Conservation (phyloP, 2,329 filamentous ascomycete genomes). For the Aspergillus pseudotamarii region DNA sequence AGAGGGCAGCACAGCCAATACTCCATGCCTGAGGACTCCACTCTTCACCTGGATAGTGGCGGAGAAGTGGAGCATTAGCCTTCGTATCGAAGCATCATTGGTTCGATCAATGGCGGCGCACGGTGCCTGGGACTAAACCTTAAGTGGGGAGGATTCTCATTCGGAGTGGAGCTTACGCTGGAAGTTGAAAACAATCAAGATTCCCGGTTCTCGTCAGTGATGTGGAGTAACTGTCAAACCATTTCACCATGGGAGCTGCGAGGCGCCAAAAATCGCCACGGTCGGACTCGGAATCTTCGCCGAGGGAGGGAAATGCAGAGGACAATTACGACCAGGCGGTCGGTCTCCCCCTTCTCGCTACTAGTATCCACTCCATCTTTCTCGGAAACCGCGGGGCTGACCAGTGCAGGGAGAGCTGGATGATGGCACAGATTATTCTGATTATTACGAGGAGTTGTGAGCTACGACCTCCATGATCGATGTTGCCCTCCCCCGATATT, state of each 20-base stretch:
- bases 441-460: conserved; percentile 25
- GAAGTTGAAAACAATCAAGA: not conserved
- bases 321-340: conserved; percentile 9
- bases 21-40: not conserved
- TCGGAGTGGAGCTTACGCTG: not conserved
- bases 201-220: not conserved
- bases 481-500: not conserved
- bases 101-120: not conserved
- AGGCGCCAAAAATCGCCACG: not conserved
- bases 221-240: not conserved
- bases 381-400: not conserved
- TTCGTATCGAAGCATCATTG: not conserved
- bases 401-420: conserved; percentile 9
- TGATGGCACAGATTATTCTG: conserved; percentile 11
- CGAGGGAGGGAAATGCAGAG: conserved; percentile 16
- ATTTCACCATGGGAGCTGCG: not conserved
- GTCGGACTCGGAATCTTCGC: conserved; percentile 25
- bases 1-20: not conserved
- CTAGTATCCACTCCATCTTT: not conserved
- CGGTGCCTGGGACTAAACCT: conserved; percentile 4
- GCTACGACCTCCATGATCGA: not conserved
- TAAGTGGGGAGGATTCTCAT: not conserved
- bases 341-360: not conserved
- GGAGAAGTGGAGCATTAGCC: not conserved
- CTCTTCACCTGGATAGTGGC: not conserved